Percentiles rank a stretch among this genome's conserved stretches.
Conservation (phyloP, 192 early-diverging fungal species). For the Haplosporangium gracile region DNA sequence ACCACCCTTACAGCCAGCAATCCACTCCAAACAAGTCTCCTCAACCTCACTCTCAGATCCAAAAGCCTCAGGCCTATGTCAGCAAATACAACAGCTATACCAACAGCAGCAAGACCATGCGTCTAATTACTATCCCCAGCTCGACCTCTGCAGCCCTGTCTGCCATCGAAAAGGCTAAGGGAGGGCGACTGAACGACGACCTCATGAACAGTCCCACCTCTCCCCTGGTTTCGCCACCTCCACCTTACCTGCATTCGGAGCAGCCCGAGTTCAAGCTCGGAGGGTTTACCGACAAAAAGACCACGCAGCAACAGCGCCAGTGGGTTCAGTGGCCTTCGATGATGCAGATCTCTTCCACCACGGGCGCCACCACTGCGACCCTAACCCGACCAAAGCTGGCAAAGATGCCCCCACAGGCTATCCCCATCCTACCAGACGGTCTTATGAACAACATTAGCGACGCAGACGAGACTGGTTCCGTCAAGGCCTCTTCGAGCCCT, state of each 20-base stretch:
- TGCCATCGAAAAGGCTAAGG: slow-evolving; percentile 8
- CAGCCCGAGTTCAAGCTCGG: slow-evolving; percentile 3
- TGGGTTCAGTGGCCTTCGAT: slow-evolving; percentile 23
- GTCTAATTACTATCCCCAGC: slow-evolving; percentile 32
- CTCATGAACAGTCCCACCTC: slow-evolving; percentile 27
- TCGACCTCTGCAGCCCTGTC: slow-evolving; percentile 7
- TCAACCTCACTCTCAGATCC: not conserved
- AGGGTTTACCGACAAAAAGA: slow-evolving; percentile 13
- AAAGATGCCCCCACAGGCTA: slow-evolving; percentile 35
- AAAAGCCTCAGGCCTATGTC: slow-evolving; percentile 18
- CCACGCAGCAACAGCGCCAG: slow-evolving; percentile 11
- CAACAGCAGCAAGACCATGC: slow-evolving; percentile 39
- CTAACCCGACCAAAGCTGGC: slow-evolving; percentile 36
- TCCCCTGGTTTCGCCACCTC: slow-evolving; percentile 46
- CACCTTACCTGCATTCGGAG: slow-evolving; percentile 38
- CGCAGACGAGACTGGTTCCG: not conserved
- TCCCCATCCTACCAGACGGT: slow-evolving; percentile 11
- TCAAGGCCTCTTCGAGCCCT: not conserved
- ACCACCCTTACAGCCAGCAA: slow-evolving; percentile 35
- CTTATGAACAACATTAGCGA: not conserved
- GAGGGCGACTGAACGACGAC: not conserved
- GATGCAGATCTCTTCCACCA: slow-evolving; percentile 16
- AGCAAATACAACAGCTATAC: slow-evolving; percentile 42
- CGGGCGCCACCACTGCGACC: slow-evolving; percentile 14
- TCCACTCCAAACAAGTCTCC: not conserved